Base-by-base conservation (phyloP, 129 eudicot species). In the Flaveria bidentis region DNA sequence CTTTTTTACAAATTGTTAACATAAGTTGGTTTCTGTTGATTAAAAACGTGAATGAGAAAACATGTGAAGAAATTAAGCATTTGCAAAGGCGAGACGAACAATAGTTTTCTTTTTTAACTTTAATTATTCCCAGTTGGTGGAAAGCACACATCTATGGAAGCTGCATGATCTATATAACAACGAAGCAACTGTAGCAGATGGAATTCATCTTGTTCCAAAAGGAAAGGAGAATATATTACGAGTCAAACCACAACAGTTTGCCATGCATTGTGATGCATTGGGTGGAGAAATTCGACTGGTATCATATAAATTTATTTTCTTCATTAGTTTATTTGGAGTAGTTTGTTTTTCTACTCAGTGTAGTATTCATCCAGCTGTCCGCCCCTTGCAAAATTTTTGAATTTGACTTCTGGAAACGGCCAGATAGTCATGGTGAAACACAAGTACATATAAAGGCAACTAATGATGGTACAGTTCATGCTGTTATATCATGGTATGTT, bases 351-450 rank as follows among this genome's bases (percentile, higher is more conserved):
- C 85, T 73, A 64, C 87, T 86, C 55, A 82, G 63, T 81, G 72
- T 74, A 72, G 69, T 80, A 78, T 75, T 55, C 61, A 52, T 85
- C 78, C 91, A 93, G 98, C 96, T 93, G 74, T 93, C 98, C 75
- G 97, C 88, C 76, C 98, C 98, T 74, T 93, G 90, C 92, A 87
- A 88, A 88, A 67, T 88, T 49, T 93, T 93, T 82, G 98, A 93
- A 45, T 88, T 93, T 79, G 98, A 93, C 79, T 93, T 93, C 78
- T 93, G 88, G 85, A 93, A 79, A 82, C 87, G 98, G 76, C 98
- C 98, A 82, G 87, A 87, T 42, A 93, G 93, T 84, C 85, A 46
- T 52, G 87, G 97, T 67, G 82, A 84, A 80, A 73, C 80, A 14
- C 86, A 90, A 70, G 57, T 88, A 58, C 77, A 52, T 69, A 79